Conservation (phyloP, 2,329 filamentous ascomycete species). For the Neoarthrinium moseri region DNA sequence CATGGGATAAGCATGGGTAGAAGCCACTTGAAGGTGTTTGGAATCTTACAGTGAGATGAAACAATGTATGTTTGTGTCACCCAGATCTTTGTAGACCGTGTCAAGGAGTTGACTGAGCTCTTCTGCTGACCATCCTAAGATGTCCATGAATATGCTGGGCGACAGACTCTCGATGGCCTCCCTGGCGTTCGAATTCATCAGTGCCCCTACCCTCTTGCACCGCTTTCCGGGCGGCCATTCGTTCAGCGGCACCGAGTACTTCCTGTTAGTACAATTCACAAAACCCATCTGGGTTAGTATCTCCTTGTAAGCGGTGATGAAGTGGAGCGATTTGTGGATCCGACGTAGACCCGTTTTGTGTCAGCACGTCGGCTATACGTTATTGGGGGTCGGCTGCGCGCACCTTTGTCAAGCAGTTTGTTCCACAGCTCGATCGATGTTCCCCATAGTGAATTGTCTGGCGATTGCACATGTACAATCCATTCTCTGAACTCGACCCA, state of each 20-base stretch:
- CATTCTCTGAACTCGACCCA: conserved; percentile 35
- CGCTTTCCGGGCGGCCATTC: conserved; percentile 27
- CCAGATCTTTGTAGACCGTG: conserved; percentile 21
- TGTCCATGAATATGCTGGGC: conserved; percentile 17
- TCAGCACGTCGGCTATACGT: background rate
- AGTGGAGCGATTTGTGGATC: conserved; percentile 29
- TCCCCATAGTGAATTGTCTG: conserved; percentile 27
- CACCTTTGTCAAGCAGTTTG: conserved; percentile 18
- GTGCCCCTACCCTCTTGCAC: conserved; percentile 24
- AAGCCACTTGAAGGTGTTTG: too few species aligned
- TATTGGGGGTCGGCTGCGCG: too few species aligned
- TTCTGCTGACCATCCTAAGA: conserved; percentile 21
- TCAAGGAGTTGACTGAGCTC: conserved; percentile 18
- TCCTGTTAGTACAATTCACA: conserved; percentile 22
- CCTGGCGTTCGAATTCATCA: conserved; percentile 25
- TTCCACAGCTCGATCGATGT: conserved; percentile 30
- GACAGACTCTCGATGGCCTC: conserved; percentile 22
- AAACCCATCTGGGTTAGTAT: conserved; percentile 21
- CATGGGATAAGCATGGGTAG: too few species aligned
- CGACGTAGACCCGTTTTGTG: conserved; percentile 19
- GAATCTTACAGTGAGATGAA: conserved; percentile 29
- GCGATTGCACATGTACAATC: conserved; percentile 27
- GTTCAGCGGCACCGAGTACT: conserved; percentile 25
- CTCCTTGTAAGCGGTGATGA: conserved; percentile 21
- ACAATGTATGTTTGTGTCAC: conserved; percentile 23